Evolutionary conservation across 345 rosid species (phyloP), one percentile per base, ranked within the genome.

Genomic region (Eucalyptus polybractea): DNA sequence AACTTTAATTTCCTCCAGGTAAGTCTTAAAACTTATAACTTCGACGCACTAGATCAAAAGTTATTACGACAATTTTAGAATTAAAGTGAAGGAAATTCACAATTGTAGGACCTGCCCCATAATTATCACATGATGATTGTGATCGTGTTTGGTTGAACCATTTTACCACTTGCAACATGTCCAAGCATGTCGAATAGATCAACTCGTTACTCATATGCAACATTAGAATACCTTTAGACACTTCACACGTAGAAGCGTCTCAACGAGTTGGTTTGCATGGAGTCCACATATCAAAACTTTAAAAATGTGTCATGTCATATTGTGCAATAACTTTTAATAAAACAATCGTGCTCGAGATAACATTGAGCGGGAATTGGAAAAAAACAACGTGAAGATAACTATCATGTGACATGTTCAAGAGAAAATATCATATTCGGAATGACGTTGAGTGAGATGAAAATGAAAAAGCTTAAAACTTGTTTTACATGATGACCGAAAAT

Each of bases 351-450:
- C 17, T 62, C 7, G 1, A 3, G 16, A 62, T 12, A 13, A 62
- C 31, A 62, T 29, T 1, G 0, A 62, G 16, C 2, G 0, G 1
- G 31, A 29, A 62, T 6, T 53, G 10, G 0, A 25, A 6, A 27
- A 12, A 60, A 25, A 27, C 12, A 12, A 29, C 15, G 29, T 13
- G 8, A 62, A 62, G 4, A 60, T 27, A 6, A 60, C 8, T 62
- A 60, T 60, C 4, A 29, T 10, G 31, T 6, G 8, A 62, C 3
- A 0, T 13, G 8, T 29, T 62, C 4, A 29, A 62, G 5, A 27
- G 15, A 62, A 62, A 65, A 65, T n/a, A 65, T n/a, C 3, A 16
- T n/a, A 9, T 65, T 14, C 1, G 1, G 3, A 9, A 65, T 14
- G 3, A 65, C 2, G 15, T 65, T 4, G 6, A n/a, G 11, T 14